Evolutionary conservation across 805 yeast genomes (phyloP), one percentile per base, ranked within the genome.

Genomic region (Saccharomyces paradoxus): DNA sequence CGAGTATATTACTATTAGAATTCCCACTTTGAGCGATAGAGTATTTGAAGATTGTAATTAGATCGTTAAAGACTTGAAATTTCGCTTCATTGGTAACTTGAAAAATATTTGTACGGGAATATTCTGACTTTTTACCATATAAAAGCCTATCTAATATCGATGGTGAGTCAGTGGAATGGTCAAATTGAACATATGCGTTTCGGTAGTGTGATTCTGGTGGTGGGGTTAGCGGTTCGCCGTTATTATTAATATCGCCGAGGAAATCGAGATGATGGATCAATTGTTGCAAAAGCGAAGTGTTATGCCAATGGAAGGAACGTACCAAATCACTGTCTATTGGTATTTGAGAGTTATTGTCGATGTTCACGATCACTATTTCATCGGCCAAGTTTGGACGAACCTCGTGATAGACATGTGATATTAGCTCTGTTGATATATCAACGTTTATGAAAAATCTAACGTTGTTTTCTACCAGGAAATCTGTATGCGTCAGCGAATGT

Each of bases 361-460:
- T 73, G 56, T 73, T 74, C 0, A 74, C 55, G 28, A 74, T 57
- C 12, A 69, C 58, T 47, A 69, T 65, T 13, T 71, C 70, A 26
- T 66, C 67, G n/a, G 62, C 64, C 54, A 58, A 62, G 47, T 64
- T 59, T 55, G 68, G 14, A 49, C 52, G 22, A n/a, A 26, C 28
- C 22, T 49, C 41, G 27, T 37, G 51, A 48, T 57, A 57, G 22
- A 63, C 63, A 44, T 67, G 65, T 32, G 71, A 67, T 49, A 71
- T 63, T 41, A 68, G 63, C 32, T 64, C 65, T 1, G 72, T 66
- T 7, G 75, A 69, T 22, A 74, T 54, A 27, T 65, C 67, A 1
- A 73, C 58, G 21, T 74, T 71, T 28, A 75, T 63, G 50, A 75
- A 65, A 54, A 69, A 71, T 53, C 65, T 69, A 56, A 79, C 73